Conservation (phyloP, 139 green algal genomes). For the Asterochloris erici region DNA sequence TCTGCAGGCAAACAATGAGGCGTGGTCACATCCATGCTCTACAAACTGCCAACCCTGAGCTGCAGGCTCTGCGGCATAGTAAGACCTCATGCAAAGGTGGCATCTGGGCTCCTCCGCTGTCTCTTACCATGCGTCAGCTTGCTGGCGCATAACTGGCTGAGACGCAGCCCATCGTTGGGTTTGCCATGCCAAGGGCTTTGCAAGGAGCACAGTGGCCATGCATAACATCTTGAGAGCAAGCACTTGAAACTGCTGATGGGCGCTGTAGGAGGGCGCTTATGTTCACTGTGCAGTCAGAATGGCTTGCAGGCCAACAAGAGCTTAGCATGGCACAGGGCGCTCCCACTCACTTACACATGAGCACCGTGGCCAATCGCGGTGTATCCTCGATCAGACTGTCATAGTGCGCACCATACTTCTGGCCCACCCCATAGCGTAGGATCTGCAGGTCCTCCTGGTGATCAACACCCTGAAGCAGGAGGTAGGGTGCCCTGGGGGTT, state of each 20-base stretch:
- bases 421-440: conserved; percentile 62
- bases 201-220: too few relatives aligned
- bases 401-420: conserved; percentile 84
- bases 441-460: conserved; percentile 88
- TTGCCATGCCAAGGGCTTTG: too few relatives aligned
- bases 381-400: conserved; percentile 58
- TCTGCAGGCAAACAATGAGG: background rate
- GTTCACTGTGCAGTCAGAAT: background rate
- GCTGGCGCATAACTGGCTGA: too few relatives aligned
- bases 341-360: conserved; percentile 48
- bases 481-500: conserved; percentile 53
- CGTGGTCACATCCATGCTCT: too few relatives aligned
- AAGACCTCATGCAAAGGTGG: too few relatives aligned
- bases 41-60: too few relatives aligned
- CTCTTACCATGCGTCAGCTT: too few relatives aligned
- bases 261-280: background rate
- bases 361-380: conserved; percentile 58
- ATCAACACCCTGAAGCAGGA: conserved; percentile 44
- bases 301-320: background rate
- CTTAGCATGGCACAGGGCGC: conserved; percentile 32
- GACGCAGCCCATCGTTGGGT: too few relatives aligned
- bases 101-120: too few relatives aligned
- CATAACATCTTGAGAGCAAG: too few relatives aligned
- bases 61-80: too few relatives aligned
- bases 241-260: background rate